phyloP scores from a whole-genome alignment of 2,329 filamentous ascomycete species.

The Aspergillus sp. region DNA sequence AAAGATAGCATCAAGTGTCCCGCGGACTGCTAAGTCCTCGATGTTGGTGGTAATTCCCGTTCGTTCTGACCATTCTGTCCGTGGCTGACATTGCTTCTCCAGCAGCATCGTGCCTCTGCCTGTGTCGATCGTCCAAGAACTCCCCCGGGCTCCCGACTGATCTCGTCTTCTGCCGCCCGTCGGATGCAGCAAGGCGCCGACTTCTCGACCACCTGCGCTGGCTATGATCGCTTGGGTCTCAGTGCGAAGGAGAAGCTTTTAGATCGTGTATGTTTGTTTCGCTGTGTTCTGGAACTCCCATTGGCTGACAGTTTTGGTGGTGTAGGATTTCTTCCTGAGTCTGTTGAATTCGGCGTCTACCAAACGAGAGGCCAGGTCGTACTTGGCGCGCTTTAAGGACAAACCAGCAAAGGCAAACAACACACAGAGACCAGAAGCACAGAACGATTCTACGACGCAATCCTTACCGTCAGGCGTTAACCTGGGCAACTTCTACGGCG shows the following conservation, averaged over 20 bases:
- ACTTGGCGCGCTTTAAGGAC: constrained; percentile 72
- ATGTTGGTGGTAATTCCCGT: constrained; percentile 17
- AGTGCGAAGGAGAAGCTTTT: constrained; percentile 36
- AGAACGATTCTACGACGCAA: constrained; percentile 8
- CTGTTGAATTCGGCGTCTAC: constrained; percentile 82
- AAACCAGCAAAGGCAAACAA: constrained; percentile 24
- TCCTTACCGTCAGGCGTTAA: constrained; percentile 44
- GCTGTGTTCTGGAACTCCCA: not conserved
- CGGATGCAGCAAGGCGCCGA: constrained; percentile 19
- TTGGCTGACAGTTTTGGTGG: constrained; percentile 1
- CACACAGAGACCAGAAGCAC: constrained; percentile 21
- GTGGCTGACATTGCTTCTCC: constrained; percentile 7
- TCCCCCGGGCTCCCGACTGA: constrained; percentile 7
- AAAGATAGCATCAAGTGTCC: constrained; percentile 22
- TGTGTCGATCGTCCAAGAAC: constrained; percentile 6
- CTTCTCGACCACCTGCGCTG: constrained; percentile 21
- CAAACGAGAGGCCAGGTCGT: constrained; percentile 84
- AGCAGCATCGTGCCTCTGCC: constrained; percentile 13
- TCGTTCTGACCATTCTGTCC: constrained; percentile 2
- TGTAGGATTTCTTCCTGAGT: constrained; percentile 73
- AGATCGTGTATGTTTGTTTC: constrained; percentile 27
- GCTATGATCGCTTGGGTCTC: constrained; percentile 24
- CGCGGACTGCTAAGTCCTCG: constrained; percentile 20
- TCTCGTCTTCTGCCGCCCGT: constrained; percentile 11
- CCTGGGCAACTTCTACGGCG: constrained; percentile 51